phyloP scores from a whole-genome alignment of 192 early-diverging fungal species.

The Backusella mclennaniae region DNA sequence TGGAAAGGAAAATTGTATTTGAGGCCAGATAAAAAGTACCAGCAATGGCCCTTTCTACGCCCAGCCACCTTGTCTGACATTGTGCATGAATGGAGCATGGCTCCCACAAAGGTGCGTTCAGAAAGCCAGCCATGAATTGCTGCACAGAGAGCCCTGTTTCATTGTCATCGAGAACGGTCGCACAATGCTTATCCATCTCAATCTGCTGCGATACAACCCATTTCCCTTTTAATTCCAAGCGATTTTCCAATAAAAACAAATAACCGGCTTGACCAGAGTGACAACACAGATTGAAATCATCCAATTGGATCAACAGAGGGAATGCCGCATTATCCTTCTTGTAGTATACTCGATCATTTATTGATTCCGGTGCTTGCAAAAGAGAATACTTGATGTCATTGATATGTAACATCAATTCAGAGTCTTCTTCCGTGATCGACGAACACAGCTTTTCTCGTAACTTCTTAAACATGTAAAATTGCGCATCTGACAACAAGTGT shows the following conservation, averaged over 20 bases:
- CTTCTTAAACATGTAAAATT: conserved; percentile 27
- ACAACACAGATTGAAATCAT: not conserved
- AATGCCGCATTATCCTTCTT: not conserved
- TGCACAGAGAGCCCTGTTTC: not conserved
- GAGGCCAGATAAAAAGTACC: not conserved
- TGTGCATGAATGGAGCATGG: not conserved
- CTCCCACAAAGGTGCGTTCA: not conserved
- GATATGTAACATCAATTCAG: not conserved
- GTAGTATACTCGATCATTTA: not conserved
- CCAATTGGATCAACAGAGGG: not conserved
- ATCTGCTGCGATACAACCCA: not conserved
- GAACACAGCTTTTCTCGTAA: conserved; percentile 20
- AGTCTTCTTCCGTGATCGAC: not conserved
- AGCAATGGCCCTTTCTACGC: not conserved
- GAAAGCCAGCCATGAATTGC: not conserved
- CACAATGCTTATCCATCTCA: not conserved
- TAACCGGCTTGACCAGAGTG: not conserved
- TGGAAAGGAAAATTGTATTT: not conserved
- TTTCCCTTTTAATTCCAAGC: not conserved
- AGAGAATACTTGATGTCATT: not conserved
- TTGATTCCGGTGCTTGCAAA: not conserved
- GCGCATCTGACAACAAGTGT: conserved; percentile 42
- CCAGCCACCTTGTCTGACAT: not conserved
- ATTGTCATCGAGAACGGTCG: not conserved
- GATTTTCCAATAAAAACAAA: not conserved